Evolutionary conservation across 2,329 filamentous ascomycete genomes (phyloP), one percentile per base, ranked within the genome.

Genomic region (Stachybotrys elegans): DNA sequence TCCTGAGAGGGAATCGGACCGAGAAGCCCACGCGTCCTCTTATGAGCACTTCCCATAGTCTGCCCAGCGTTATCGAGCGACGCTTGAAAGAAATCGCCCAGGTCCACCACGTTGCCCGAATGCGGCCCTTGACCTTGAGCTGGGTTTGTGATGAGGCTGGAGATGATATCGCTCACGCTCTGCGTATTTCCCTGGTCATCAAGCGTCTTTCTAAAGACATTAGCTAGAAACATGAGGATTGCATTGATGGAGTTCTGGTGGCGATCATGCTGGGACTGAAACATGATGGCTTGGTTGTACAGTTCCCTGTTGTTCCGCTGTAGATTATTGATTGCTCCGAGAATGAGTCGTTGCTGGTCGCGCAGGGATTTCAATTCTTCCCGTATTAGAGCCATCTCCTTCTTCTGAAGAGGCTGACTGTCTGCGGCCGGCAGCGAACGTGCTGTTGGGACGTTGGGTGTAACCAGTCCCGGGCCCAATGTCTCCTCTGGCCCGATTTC

Each of bases 201-300:
- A 40, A 98, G 70, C 50, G 89, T 95, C 58, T 94, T 86, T 50
- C 95, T 86, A 68, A 97, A 98, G 34, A 98, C 92, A 12, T 94
- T 97, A 37, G 92, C 93, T 17, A 98, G 76, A 64, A 98, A 97
- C 40, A 91, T 95, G 34, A 98, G 76, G 49, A 98, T 97, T n/a
- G 92, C 92, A 59, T 96, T 97, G 66, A 98, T 97, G 1, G 92
- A 96, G 61, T 92, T 95, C 61, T 98, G 93, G 58, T 98, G 93
- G n/a, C 93, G 84, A 54, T 92, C 90, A 59, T 97, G 92, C 60
- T 95, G 82, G 47, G 81, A 86, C 64, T 97, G 91, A 61, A 96
- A 96, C 46, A 87, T 83, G 36, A 87, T 78, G 0, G 92, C 91
- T 64, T 96, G 90, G 44, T 87, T 85, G 57, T 91, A 94, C 22